These are phyloP conservation scores for Kuraishia molischiana DNA, from an alignment of 805 yeast genomes.

Conservation along the genomic window DNA sequence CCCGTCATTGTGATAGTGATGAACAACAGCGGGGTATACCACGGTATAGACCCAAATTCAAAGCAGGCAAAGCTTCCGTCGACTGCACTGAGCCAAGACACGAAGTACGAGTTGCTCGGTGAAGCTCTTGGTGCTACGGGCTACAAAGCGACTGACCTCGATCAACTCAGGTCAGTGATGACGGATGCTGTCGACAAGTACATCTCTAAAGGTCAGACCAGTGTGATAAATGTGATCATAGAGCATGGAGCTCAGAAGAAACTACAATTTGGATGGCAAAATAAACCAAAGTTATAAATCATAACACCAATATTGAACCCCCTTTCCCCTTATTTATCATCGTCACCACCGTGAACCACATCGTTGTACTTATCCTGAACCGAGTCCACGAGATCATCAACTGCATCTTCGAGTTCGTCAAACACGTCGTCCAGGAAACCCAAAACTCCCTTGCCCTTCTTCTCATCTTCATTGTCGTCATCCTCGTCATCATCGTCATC, in stretches of 20 bases:
- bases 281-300: constrained; percentile 19
- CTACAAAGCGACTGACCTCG: constrained; percentile 28
- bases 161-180: constrained; percentile 25
- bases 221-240: constrained; percentile 51
- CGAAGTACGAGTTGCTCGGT: constrained; percentile 49
- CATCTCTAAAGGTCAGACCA: constrained; percentile 21
- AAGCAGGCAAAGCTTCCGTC: constrained; percentile 32
- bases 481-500: constrained; percentile 9
- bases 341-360: not conserved
- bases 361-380: constrained; percentile 6
- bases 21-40: constrained; percentile 69
- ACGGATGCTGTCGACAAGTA: constrained; percentile 23
- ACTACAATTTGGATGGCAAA: constrained; percentile 62
- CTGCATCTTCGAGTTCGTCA: constrained; percentile 7
- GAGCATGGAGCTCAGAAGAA: constrained; percentile 46
- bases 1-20: constrained; percentile 53
- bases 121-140: constrained; percentile 50
- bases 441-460: constrained; percentile 5
- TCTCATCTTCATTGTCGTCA: constrained; percentile 5
- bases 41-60: constrained; percentile 36
- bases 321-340: too few species aligned
- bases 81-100: constrained; percentile 47
- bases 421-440: constrained; percentile 11
- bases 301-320: not conserved
- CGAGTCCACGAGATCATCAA: constrained; percentile 10